Evolutionary conservation across 139 green algal species (phyloP), one percentile per base, ranked within the genome.

Genomic region (Diplosphaera chodatii): DNA sequence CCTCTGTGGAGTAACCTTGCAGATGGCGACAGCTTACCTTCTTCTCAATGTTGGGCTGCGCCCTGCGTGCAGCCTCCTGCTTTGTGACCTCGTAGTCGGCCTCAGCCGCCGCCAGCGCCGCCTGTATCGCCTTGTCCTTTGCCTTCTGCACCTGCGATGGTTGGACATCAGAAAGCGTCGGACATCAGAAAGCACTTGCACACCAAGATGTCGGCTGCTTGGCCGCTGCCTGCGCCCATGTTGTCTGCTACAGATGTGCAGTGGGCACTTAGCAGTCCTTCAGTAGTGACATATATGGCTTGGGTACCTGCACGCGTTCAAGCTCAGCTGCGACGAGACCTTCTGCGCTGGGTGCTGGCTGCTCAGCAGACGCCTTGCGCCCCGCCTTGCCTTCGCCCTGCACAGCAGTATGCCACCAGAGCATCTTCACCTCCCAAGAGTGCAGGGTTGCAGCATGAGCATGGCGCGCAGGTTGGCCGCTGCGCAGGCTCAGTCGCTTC

Each of bases 41-140:
- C 59, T 31, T 31, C 27, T n/a, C n/a, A n/a, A n/a, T n/a, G n/a
- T n/a, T n/a, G n/a, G n/a, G n/a, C n/a, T 31, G 10, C 27, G 21
- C 59, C 59, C 2, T 65, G 10, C 4, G n/a, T 1, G 63, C 10
- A 23, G 8, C 29, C 28, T 40, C 27, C 13, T 34, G 28, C 27
- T 64, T 48, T 16, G 6, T 20, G 13, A 29, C 1, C 4, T 37
- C 40, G 28, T 72, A 72, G 27, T 72, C 67, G 13, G n/a, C 40
- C 4, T 40, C 67, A 3, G 67, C 67, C 15, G 13, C 15, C 40
- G 62, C 67, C 67, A 64, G 22, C 10, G 67, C 67, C 40, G 27
- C 27, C 40, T 40, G 25, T 10, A 64, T 48, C 15, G 67, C 67
- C 27, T 48, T 55, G 25, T 64, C 67, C 67, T 72, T 72, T 22